These are phyloP conservation scores for Alternaria consortialis DNA, from an alignment of 2,329 filamentous ascomycete genomes.

Conservation along the genomic window DNA sequence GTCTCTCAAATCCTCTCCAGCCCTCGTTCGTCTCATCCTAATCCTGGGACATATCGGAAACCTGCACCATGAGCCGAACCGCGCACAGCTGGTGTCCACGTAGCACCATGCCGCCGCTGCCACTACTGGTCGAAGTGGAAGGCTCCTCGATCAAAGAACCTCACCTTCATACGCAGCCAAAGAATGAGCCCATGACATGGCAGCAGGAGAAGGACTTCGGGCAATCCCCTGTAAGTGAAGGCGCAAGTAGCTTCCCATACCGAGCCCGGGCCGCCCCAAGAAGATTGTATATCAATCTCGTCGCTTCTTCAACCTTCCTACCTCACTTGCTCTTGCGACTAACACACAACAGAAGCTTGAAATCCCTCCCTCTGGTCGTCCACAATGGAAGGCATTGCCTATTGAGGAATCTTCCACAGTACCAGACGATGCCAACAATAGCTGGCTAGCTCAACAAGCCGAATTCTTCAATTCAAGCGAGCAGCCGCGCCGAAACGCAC, in stretches of 20 bases:
- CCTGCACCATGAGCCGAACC: conserved; percentile 12
- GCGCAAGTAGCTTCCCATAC: neutral
- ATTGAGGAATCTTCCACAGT: neutral
- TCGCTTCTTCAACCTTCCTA: neutral
- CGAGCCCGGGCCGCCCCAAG: neutral
- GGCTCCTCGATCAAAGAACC: neutral
- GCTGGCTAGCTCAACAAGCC: conserved; percentile 9
- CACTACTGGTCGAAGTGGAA: neutral
- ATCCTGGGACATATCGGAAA: neutral
- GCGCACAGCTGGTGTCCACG: conserved; percentile 4
- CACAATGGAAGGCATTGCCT: conserved; percentile 12
- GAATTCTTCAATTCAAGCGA: conserved; percentile 4
- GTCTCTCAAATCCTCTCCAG: neutral
- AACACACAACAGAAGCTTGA: conserved; percentile 16
- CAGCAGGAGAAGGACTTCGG: conserved; percentile 29
- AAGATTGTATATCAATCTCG: neutral
- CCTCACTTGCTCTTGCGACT: conserved; percentile 4
- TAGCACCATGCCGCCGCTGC: conserved; percentile 1
- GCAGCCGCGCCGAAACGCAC: neutral
- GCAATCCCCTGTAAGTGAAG: conserved; percentile 24
- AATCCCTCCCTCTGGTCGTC: conserved; percentile 4
- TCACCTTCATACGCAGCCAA: neutral
- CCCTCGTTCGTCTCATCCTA: neutral
- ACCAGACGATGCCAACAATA: conserved; percentile 2
- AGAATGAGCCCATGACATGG: conserved; percentile 26